Base-by-base conservation (phyloP, 805 yeast species). In the Candida nemodendra region DNA sequence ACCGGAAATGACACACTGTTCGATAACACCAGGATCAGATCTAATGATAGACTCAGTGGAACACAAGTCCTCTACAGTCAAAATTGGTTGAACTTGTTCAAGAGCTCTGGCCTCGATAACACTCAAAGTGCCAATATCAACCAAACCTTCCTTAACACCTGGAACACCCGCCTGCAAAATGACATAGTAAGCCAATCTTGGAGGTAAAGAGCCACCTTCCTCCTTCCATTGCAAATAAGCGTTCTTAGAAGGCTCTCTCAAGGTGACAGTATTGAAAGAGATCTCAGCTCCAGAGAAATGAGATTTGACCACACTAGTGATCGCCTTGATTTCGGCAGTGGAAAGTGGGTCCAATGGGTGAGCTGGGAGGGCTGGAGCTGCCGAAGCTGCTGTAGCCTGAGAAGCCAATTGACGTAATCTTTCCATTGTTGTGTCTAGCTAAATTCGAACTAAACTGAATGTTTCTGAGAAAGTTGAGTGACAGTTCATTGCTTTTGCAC, bases 321-420 rank as follows among this genome's bases (percentile, higher is more conserved):
- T 79, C 11, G 75, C 69, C 51, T 70, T 68, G 56, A 84, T 79
- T 65, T 84, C 91, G 36, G 57, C 73, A 18, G 76, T 70, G 32
- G 81, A 64, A 46, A 84, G 72, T 9, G 90, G 91, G 64, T 84
- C 90, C 57, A 82, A 67, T 12, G 87, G 87, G 61, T 81, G 84
- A 12, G 66, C 65, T 42, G 84, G 81, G 3, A 68, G 57, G 34
- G 79, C 65, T 32, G 82, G 81, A 18, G 81, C 68, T 24, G 69
- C 63, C 37, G 62, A 59, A 26, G 81, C 67, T 27, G 82, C 77
- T 13, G 79, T 72, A 29, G 84, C 68, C 58, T 79, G 86, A 27
- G 69, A 57, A 30, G 84, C 81, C 40, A 79, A 69, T 65, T 79
- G 84, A 51, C 70, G 72, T 54, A 79, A 69, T 67, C 86, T 77